These are phyloP conservation scores for Micromonas commoda DNA, from an alignment of 139 green algal genomes.

Conservation along the genomic window DNA sequence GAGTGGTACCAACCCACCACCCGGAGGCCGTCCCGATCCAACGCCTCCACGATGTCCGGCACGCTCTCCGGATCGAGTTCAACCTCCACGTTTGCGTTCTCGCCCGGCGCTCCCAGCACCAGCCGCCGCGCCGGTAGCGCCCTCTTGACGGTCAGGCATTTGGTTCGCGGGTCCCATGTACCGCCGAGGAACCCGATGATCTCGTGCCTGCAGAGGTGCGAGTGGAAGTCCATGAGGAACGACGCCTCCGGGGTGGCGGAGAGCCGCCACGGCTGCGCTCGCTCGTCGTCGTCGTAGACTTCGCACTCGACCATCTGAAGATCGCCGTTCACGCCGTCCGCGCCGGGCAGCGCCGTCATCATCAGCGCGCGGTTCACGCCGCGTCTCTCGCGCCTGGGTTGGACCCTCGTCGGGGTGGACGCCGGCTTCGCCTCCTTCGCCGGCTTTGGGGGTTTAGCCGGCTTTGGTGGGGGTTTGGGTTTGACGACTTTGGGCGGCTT, in stretches of 20 bases:
- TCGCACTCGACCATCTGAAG: slow-evolving; percentile 47
- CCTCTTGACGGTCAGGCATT: slow-evolving; percentile 2
- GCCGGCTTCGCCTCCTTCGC: slow-evolving; percentile 8
- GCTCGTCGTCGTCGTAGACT: slow-evolving; percentile 38
- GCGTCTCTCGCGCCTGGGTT: slow-evolving; percentile 7
- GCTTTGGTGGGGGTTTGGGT: slow-evolving; percentile 1
- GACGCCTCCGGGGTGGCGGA: neutral
- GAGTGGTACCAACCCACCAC: slow-evolving; percentile 77
- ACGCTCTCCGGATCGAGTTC: slow-evolving; percentile 65
- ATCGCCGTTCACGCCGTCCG: neutral
- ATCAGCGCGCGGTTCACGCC: neutral
- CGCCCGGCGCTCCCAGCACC: slow-evolving; percentile 27
- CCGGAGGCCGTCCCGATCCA: slow-evolving; percentile 48
- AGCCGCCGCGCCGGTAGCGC: slow-evolving; percentile 41
- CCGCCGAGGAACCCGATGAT: slow-evolving; percentile 34
- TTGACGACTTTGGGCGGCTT: neutral
- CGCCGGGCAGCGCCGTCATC: neutral
- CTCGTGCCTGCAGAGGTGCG: slow-evolving; percentile 29
- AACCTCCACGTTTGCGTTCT: slow-evolving; percentile 62
- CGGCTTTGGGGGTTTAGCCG: neutral
- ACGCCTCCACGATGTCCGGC: slow-evolving; percentile 51
- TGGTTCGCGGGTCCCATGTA: slow-evolving; percentile 11
- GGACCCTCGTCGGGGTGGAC: slow-evolving; percentile 10
- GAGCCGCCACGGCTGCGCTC: slow-evolving; percentile 30
- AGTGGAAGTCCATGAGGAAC: slow-evolving; percentile 30